A percentile compares a stretch with the other conserved stretches of the same genome.
Conservation (phyloP, 1,284 basidiomycete species). For the Termitomyces sp. region DNA sequence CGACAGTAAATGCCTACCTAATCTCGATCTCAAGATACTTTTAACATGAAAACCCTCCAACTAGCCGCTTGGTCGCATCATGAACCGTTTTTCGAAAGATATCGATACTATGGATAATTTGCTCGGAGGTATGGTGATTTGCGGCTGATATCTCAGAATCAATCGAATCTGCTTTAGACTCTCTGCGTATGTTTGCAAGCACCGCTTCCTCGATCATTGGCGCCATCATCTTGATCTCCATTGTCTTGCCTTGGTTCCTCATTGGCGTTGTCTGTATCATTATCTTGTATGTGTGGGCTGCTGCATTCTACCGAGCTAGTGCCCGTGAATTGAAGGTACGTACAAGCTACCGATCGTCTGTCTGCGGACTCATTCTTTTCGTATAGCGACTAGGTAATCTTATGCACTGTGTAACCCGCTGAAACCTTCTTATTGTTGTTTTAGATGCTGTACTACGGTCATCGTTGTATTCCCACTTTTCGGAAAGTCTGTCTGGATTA, state of each 20-base stretch:
- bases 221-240: slow-evolving; percentile 73
- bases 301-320: slow-evolving; percentile 82
- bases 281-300: slow-evolving; percentile 57
- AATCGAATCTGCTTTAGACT: slow-evolving; percentile 37
- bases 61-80: slow-evolving; percentile 82
- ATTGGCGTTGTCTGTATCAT: slow-evolving; percentile 63
- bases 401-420: not conserved
- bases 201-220: slow-evolving; percentile 66
- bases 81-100: slow-evolving; percentile 82
- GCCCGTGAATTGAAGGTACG: slow-evolving; percentile 83
- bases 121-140: slow-evolving; percentile 39
- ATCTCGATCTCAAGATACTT: not conserved
- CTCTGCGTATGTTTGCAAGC: slow-evolving; percentile 70
- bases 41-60: not conserved
- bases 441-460: slow-evolving; percentile 57
- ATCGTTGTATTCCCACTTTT: slow-evolving; percentile 82
- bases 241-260: slow-evolving; percentile 83
- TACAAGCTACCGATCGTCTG: not conserved
- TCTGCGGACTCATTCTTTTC: slow-evolving; percentile 4
- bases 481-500: slow-evolving; percentile 83
- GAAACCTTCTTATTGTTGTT: slow-evolving; percentile 4
- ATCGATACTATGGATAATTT: slow-evolving; percentile 85
- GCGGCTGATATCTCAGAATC: not conserved
- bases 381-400: slow-evolving; percentile 43
- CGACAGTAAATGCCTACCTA: slow-evolving; percentile 45